Percentiles rank a stretch among this genome's conserved stretches.
phyloP scores from a whole-genome alignment of 192 early-diverging fungal species.

The Mortierella antarctica region DNA sequence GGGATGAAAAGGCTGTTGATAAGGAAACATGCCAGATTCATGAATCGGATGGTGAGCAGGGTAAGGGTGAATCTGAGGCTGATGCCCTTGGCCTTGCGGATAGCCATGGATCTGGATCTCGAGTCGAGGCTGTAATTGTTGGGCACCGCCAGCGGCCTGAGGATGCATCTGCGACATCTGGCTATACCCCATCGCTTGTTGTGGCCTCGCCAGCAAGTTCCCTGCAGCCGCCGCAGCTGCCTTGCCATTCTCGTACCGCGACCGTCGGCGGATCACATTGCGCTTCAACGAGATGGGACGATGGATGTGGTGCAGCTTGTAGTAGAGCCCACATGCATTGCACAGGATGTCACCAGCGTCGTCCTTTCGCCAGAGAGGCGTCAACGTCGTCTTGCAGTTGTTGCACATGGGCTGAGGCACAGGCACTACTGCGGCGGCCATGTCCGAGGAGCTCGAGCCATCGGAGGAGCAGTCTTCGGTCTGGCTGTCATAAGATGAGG shows the following conservation, averaged over 20 bases:
- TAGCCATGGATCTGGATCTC: too few species aligned
- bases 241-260: constrained; percentile 60
- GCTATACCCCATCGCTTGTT: too few species aligned
- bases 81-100: too few species aligned
- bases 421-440: constrained; percentile 33
- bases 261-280: constrained; percentile 61
- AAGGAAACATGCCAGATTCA: too few species aligned
- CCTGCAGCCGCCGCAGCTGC: constrained; percentile 3
- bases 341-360: constrained; percentile 54
- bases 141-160: background rate
- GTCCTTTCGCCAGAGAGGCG: constrained; percentile 94
- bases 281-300: constrained; percentile 65
- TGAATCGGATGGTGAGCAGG: background rate
- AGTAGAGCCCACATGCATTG: constrained; percentile 70
- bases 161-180: too few species aligned
- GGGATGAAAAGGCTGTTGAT: too few species aligned
- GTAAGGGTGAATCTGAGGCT: background rate
- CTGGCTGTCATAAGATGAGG: constrained; percentile 4
- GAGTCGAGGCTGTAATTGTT: too few species aligned
- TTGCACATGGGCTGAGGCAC: constrained; percentile 68
- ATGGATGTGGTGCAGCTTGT: constrained; percentile 64
- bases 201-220: background rate
- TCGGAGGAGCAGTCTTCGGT: background rate
- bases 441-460: background rate
- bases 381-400: constrained; percentile 86